Percentiles rank a stretch among this genome's conserved stretches.
These are phyloP conservation scores for Coelastrella sp. DNA, from an alignment of 139 green algal genomes.

Conservation along the genomic window DNA sequence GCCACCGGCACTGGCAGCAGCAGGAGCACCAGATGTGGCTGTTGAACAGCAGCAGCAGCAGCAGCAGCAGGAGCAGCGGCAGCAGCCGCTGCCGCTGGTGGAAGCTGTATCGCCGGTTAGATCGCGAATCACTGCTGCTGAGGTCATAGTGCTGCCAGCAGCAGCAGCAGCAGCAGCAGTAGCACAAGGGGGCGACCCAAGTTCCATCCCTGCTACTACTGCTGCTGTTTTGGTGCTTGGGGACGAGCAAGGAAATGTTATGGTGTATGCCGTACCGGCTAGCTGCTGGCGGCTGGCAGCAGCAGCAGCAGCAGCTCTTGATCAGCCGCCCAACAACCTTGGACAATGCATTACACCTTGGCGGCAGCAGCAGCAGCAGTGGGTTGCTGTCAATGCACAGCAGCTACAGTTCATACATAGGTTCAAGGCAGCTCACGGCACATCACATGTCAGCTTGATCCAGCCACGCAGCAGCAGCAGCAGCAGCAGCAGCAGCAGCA, in stretches of 20 bases:
- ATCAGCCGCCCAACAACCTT: not conserved
- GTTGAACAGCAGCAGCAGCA: not conserved
- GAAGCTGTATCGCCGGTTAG: conserved; percentile 13
- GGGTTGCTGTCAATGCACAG: not conserved
- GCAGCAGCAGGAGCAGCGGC: no score
- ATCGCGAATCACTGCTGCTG: conserved; percentile 16
- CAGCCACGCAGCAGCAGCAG: not conserved
- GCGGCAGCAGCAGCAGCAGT: conserved; percentile 13
- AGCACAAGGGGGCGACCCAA: no score
- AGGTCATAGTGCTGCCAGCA: conserved; percentile 27
- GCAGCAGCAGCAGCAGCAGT: conserved; percentile 14
- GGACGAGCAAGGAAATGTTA: conserved; percentile 5
- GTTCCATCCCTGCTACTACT: not conserved
- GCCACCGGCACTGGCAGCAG: not conserved
- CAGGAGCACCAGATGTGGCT: not conserved
- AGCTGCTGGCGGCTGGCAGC: conserved; percentile 14
- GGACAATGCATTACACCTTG: not conserved
- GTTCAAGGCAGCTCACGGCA: conserved; percentile 35
- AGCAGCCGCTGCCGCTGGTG: not conserved
- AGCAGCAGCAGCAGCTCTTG: conserved; percentile 32
- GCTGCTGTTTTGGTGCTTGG: conserved; percentile 30
- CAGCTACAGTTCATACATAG: conserved; percentile 19
- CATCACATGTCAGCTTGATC: conserved; percentile 7
- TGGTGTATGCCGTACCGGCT: not conserved
- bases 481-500: conserved; percentile 45